Conservation (phyloP, 305 asterid genomes). For the Fraxinus baroniana region DNA sequence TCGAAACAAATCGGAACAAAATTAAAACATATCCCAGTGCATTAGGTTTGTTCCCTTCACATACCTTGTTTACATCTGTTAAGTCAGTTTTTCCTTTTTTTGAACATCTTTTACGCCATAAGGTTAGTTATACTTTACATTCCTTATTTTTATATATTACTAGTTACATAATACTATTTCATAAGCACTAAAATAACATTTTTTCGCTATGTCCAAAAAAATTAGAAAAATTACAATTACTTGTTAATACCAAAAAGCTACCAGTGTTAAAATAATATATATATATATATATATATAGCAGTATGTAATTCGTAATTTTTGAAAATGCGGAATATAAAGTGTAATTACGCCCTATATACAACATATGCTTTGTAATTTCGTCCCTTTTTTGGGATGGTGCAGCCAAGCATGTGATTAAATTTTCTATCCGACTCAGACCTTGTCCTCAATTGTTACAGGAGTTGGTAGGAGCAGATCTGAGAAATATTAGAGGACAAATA, state of each 20-base stretch:
- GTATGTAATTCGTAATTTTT: not conserved
- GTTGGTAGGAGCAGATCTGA: constrained; percentile 50
- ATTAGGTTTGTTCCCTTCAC: not conserved
- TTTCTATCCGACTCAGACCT: not conserved
- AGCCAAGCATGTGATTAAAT: not conserved
- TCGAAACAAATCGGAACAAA: not conserved
- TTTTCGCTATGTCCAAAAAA: not conserved
- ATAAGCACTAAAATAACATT: not conserved
- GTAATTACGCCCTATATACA: not conserved
- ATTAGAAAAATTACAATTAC: not conserved
- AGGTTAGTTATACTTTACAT: not conserved
- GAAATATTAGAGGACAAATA: constrained; percentile 60
- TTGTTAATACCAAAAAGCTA: not conserved
- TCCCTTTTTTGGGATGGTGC: not conserved
- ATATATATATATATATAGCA: not conserved
- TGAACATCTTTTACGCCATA: not conserved
- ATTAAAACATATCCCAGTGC: not conserved
- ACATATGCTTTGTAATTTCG: not conserved
- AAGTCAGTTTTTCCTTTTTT: not conserved
- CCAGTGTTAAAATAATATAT: not conserved
- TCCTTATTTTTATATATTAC: not conserved
- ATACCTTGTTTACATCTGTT: not conserved
- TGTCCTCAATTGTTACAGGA: constrained; percentile 50
- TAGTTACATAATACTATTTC: not conserved
- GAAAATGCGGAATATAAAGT: not conserved